Evolutionary conservation across 768 basidiomycete genomes (phyloP).

Genomic region (Boletus sensibilis): DNA sequence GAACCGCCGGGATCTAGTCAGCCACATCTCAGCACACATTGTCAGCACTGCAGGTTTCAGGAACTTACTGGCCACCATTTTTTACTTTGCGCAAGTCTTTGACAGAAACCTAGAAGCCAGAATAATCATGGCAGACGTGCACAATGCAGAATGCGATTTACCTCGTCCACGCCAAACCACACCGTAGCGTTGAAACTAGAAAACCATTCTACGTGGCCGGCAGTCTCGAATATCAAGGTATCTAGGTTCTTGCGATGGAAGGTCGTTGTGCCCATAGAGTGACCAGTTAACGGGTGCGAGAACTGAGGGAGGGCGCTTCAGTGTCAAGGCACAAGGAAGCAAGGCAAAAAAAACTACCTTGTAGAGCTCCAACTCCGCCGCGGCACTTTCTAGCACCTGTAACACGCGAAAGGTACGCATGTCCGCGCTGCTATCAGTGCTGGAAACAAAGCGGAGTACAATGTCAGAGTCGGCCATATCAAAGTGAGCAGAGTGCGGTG

Average conservation of each 20-base stretch:
- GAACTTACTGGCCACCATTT: constrained; percentile 49
- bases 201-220: constrained; percentile 54
- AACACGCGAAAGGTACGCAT: constrained; percentile 45
- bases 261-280: constrained; percentile 42
- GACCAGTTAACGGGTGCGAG: constrained; percentile 45
- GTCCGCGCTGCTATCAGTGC: constrained; percentile 33
- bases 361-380: constrained; percentile 41
- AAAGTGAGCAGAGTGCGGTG: not conserved
- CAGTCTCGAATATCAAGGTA: constrained; percentile 47
- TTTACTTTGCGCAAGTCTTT: constrained; percentile 50
- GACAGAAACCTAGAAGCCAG: constrained; percentile 36
- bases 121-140: not conserved
- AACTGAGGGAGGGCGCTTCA: constrained; percentile 31
- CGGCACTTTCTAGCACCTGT: constrained; percentile 31
- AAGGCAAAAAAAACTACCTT: constrained; percentile 30
- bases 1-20: constrained; percentile 51
- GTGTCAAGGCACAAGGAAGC: not conserved
- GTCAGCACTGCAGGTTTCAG: not conserved
- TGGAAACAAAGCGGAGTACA: constrained; percentile 39
- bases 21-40: not conserved
- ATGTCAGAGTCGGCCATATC: constrained; percentile 37
- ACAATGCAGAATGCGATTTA: constrained; percentile 13
- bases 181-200: constrained; percentile 44
- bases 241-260: constrained; percentile 48
- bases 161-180: constrained; percentile 50